Percentiles rank a stretch among this genome's conserved stretches.
phyloP scores from a whole-genome alignment of 2,329 filamentous ascomycete species.

The Aspergillus sp. region DNA sequence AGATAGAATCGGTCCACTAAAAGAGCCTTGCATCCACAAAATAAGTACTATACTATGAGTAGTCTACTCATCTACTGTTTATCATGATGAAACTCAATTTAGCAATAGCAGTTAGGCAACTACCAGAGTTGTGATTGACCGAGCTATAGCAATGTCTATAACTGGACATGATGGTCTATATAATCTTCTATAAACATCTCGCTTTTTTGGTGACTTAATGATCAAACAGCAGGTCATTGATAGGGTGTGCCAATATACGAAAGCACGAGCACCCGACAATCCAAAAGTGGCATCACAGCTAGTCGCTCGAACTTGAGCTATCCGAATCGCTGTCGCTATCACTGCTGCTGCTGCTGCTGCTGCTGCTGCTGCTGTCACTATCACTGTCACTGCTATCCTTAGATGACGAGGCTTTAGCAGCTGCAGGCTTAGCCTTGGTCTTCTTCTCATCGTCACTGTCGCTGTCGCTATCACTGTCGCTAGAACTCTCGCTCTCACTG shows the following conservation, averaged over 20 bases:
- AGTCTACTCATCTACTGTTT: too few relatives aligned
- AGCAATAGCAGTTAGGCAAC: neutral
- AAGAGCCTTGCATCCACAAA: too few relatives aligned
- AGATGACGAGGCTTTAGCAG: conserved; percentile 15
- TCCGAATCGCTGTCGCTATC: conserved; percentile 18
- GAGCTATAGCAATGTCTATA: neutral
- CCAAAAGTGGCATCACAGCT: neutral
- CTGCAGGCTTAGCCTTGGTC: conserved; percentile 6
- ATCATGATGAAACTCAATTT: too few relatives aligned
- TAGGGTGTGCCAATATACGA: neutral
- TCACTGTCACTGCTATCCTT: conserved; percentile 17
- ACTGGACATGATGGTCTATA: neutral
- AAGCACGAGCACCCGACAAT: neutral
- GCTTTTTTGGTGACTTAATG: neutral
- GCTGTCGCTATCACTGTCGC: conserved; percentile 29
- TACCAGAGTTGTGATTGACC: neutral
- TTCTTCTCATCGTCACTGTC: conserved; percentile 27
- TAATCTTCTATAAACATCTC: neutral
- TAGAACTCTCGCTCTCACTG: conserved; percentile 40
- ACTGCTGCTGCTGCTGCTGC: conserved; percentile 16
- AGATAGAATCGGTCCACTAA: too few relatives aligned
- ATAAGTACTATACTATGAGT: too few relatives aligned
- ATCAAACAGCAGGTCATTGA: neutral
- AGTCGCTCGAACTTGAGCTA: neutral
- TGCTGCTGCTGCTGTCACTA: conserved; percentile 12